Conservation (phyloP, 306 rosid species). For the Astragalus glycyphyllos region DNA sequence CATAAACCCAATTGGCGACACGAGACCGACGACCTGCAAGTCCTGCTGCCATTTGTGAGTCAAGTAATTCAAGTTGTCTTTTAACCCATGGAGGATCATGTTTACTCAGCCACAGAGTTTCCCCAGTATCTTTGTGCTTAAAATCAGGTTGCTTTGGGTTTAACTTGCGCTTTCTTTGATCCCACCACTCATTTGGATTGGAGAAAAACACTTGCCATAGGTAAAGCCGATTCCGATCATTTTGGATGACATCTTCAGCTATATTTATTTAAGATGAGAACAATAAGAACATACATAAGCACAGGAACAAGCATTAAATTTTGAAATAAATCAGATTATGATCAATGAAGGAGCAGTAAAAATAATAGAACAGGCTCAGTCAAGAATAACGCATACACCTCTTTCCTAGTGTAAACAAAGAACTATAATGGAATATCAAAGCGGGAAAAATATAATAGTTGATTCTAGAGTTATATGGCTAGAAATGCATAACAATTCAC, state of each 20-base stretch:
- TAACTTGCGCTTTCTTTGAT: constrained; percentile 62
- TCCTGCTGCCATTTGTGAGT: constrained; percentile 45
- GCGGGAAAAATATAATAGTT: neutral
- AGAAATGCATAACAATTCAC: constrained; percentile 11
- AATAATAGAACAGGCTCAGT: constrained; percentile 27
- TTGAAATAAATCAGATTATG: constrained; percentile 14
- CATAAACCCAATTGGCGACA: constrained; percentile 61
- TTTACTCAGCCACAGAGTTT: constrained; percentile 64
- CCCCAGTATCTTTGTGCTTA: constrained; percentile 75
- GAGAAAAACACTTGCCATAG: constrained; percentile 83
- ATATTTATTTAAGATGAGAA: constrained; percentile 22
- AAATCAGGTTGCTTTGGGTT: constrained; percentile 69
- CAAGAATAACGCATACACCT: constrained; percentile 12
- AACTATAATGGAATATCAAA: constrained; percentile 1
- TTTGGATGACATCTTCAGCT: constrained; percentile 45
- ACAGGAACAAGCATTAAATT: constrained; percentile 34
- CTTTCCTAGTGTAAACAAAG: constrained; percentile 21
- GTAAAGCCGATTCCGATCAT: constrained; percentile 51
- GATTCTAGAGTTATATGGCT: constrained; percentile 12
- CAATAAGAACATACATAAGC: constrained; percentile 19
- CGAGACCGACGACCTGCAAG: constrained; percentile 38
- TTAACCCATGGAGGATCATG: constrained; percentile 87
- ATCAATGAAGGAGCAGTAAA: constrained; percentile 20
- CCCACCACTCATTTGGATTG: constrained; percentile 90
- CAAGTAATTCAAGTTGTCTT: constrained; percentile 70